Evolutionary conservation across 805 yeast species (phyloP), one percentile per base, ranked within the genome.

Genomic region (Spathaspora arborariae): DNA sequence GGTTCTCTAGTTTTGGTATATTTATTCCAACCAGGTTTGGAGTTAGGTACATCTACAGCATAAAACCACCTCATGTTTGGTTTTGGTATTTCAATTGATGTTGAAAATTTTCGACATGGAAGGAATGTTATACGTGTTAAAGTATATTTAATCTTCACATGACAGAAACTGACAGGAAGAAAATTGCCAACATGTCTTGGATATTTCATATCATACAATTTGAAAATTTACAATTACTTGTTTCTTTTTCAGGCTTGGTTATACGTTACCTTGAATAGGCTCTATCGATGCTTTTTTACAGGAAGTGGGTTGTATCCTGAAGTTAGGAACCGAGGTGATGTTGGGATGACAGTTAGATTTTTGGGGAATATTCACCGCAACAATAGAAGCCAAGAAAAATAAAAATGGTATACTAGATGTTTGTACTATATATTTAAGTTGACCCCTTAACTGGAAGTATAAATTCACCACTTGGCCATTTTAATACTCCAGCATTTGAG

Each of bases 21-120:
- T 16, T 74, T 60, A 51, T 72, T 74, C 64, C 82, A 78, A 19
- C 60, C 68, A 1, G 96, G 96, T 63, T 85, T 86, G 7, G 79
- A 64, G 10, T 70, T 61, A 1, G 97, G 96, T 5, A 81, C 63
- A 59, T 88, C 96, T 0, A 89, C 82, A 2, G 96, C 92, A 56
- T 88, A 85, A 60, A 80, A 89, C 97, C 97, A 90, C 51, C 74
- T 67, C 16, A 56, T 60, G 15, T 19, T 52, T 1, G 59, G 46
- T 7, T 45, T 38, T 1, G 64, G 63, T 8, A 39, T 27, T 5
- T 15, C 39, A 27, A 27, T 11, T 7, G 33, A 13, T 7, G 5
- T 27, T 9, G 35, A 30, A 13, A 8, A 15, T 30, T 30, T 10
- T 30, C 35, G 35, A 10, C 15, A 13, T 6, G 33, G 33, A 10